Base-by-base conservation (phyloP, 2,329 filamentous ascomycete genomes). In the Dothistroma septosporum region DNA sequence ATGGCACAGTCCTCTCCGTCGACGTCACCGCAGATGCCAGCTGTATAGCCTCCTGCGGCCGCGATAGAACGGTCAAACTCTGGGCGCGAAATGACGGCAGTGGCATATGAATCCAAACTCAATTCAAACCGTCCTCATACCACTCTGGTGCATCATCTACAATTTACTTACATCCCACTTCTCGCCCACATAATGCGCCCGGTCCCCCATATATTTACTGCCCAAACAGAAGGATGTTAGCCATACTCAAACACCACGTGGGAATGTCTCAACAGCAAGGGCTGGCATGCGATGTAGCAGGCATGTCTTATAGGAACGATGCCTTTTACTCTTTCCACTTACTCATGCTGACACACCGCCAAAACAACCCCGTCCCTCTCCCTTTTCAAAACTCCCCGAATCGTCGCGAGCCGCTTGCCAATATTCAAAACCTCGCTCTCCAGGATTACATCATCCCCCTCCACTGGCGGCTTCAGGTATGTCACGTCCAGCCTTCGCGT, bases 31-130 rank as follows among this genome's bases (percentile, higher is more conserved):
- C 83, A 64, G 91, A 97, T 75, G 90, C 87, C 9, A 88, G 83
- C 72, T 99, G 92, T 91, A 96, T 99, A 75, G 90, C 93, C 24
- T 97, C 92, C 74, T 92, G 91, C 67, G 92, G 94, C 2, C 91
- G 96, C 73, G 94, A 99, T 76, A 85, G 92, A 57, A 97, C 93
- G 1, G 90, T 97, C 55, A 99, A 99, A 80, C 80, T 99, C 2
- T 99, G 94, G 94, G 91, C 91, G 4, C 85, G 92, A 65, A 93
- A 96, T 66, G 90, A 91, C 72, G 83, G 83, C 59, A 81, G 87
- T 63, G 72, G 72, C 9, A 68, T 74, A 47, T 75, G 60, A 71
- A 28, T 2, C 24, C 2, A 28, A 19, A 3, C n/a, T 31, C 49
- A 7, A 32, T 37, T 11, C 14, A 37, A 37, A 44, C 12, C 10